Base-by-base conservation (phyloP, 2,329 filamentous ascomycete genomes). In the Epicoccum sorghinum region DNA sequence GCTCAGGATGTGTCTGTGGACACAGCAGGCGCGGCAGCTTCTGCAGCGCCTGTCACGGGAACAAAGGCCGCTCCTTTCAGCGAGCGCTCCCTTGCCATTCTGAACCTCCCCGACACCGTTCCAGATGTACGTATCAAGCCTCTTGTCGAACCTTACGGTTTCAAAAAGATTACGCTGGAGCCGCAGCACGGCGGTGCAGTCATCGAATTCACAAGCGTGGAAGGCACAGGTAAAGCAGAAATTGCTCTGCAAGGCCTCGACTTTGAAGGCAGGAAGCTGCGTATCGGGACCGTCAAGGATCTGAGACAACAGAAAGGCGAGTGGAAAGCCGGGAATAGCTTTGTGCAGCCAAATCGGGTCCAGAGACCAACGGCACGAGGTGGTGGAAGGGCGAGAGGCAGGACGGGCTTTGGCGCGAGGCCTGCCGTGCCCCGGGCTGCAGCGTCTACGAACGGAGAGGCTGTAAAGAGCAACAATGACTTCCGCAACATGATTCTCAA, bases 71-170 rank as follows among this genome's bases (percentile, higher is more conserved):
- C 62, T 2, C 60, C 68, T 1, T 70, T 71, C 22, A 55, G 58
- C 30, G 84, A 87, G 44, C 87, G 91, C 47, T 95, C 90, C 0
- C 82, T 98, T 44, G 89, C 88, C 8, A 79, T 99, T 25, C 85
- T 97, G 76, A 89, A 93, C 58, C 80, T 99, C 1, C 91, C 95
- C 0, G 95, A 98, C 68, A 98, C 93, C 0, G 86, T 98, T 66
- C 97, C 96, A 61, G 91, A 96, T 67, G 86, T 89, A 1, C 90
- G 93, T 27, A 85, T 99, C 49, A 85, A 85, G 39, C 82, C 86
- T 0, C 78, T 96, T 3, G 86, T 89, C 7, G 88, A 91, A 63
- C 82, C 86, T 1, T 82, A 87, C 39, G 92, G 91, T 0, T 81
- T 97, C 23, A 81, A 87, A 59, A 93, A 93, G 72, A 81, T 98